Evolutionary conservation across 1,139 yeast genomes (phyloP), one percentile per base, ranked within the genome.

Genomic region (Yamadazyma spencermartinsiae): DNA sequence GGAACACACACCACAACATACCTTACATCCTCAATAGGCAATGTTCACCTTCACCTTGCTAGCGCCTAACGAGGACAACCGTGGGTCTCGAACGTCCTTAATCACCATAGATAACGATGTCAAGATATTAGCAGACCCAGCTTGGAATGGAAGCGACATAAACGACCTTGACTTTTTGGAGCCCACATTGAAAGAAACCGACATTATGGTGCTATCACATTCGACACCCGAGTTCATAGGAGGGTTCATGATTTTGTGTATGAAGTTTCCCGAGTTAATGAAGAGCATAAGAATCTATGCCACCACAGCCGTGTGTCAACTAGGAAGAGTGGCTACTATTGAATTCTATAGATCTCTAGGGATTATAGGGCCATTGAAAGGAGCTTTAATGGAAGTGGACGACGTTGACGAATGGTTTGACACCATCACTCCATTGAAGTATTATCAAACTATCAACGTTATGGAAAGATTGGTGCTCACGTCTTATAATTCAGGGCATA

Each of bases 401-500:
- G 96, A 89, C 43, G 79, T 92, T 2, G 97, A 90, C 49, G 79
- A 76, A 37, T 79, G 86, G 49, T 88, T 87, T 57, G 95, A 87
- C 55, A 74, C 71, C 36, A 72, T 92, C 4, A 71, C 63, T 2
- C 68, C 85, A 0, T 65, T 92, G 38, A 92, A 90, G 52, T 89
- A 83, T 55, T 79, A 89, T 1, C 98, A 92, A 58, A 76, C 88
- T 2, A 69, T 80, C n/a, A 75, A 72, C 39, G 62, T 82, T 40
- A 71, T 77, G 39, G 88, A 85, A 17, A 63, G 60, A 38, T 60
- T 87, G 15, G 69, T 78, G 1, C 65, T 90, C 12, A 83, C 96
- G 0, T 95, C 98, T 0, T 82, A 82, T 51, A 88, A 87, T 58
- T 85, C 98, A 0, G 99, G 99, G 1, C 96, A 88, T 56, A 74